phyloP scores from a whole-genome alignment of 805 yeast genomes.

The Wickerhamiella lipophila region DNA sequence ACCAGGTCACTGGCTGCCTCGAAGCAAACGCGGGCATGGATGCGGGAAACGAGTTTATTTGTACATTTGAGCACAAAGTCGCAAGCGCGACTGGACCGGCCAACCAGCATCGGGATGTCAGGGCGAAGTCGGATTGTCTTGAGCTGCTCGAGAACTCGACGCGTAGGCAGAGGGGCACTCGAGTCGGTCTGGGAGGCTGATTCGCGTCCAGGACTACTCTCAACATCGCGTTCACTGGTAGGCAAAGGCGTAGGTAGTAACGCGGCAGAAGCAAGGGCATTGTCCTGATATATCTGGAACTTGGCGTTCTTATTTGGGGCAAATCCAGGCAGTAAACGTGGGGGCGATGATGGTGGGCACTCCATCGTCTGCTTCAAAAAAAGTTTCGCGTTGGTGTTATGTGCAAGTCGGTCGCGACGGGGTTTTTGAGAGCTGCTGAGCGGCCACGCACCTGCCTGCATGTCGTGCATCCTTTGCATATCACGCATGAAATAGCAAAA shows the following conservation, averaged over 20 bases:
- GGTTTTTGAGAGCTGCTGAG: not conserved
- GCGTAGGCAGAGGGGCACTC: not conserved
- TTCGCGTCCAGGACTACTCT: conserved; percentile 7
- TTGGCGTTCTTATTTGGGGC: conserved; percentile 3
- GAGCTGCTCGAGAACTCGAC: conserved; percentile 12
- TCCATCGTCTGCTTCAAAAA: conserved; percentile 5
- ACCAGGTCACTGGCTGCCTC: conserved; percentile 31
- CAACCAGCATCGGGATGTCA: conserved; percentile 35
- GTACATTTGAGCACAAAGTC: conserved; percentile 38
- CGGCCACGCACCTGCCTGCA: conserved; percentile 4
- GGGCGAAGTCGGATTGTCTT: conserved; percentile 16
- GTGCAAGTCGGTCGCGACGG: not conserved
- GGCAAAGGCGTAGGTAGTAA: conserved; percentile 20
- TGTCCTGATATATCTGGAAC: conserved; percentile 14
- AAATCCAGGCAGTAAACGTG: conserved; percentile 12
- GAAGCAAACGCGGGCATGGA: conserved; percentile 45
- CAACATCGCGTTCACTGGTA: conserved; percentile 16
- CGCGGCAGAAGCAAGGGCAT: not conserved
- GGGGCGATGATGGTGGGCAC: conserved; percentile 21
- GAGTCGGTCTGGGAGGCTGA: too few relatives aligned
- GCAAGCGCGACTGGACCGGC: conserved; percentile 55
- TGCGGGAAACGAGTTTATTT: conserved; percentile 51
- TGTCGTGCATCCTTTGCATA: not conserved
- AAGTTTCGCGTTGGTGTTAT: conserved; percentile 10
- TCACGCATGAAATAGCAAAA: not conserved